Evolutionary conservation across 1,284 basidiomycete species (phyloP), one percentile per base, ranked within the genome.

Genomic region (Malassezia sp.): DNA sequence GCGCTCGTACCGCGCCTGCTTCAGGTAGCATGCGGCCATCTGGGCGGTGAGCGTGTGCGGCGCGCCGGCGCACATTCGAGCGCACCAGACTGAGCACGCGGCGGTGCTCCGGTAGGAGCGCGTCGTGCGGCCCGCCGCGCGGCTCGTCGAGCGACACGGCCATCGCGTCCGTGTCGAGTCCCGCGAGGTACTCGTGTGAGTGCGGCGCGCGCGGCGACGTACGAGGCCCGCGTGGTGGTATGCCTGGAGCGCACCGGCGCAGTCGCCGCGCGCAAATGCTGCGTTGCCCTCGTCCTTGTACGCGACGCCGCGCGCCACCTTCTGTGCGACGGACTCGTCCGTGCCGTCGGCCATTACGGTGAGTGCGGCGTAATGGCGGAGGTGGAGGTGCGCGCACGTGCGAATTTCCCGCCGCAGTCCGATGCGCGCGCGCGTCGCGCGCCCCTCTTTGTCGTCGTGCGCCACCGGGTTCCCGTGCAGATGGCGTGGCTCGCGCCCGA

Each of bases 1-100:
- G 6, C 43, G 36, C 29, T 43, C 41, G 33, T 38, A 50, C 24
- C 42, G 48, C 20, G 18, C 32, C 9, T 30, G 42, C 9, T 44
- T 30, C 7, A 53, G 24, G n/a, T 50, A 49, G 38, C 52, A 53
- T 11, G 52, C 52, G 20, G 52, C 45, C 52, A 53, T 53, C 52
- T 53, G 31, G 5, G 32, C 26, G n/a, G n/a, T n/a, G n/a, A n/a
- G n/a, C n/a, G 32, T 38, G 20, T 26, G 22, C 15, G 18, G 11
- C 5, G 11, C 3, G 17, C 14, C 15, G 18, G 45, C 52, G 18
- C 24, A 53, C 52, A 28, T 53, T 53, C 20, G 44, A 42, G 26
- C 39, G 33, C 33, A 49, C 45, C 20, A 33, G 48, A 26, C 47
- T 45, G 21, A 53, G 38, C 8, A 45, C 41, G 10, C 33, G 43